Conservation (phyloP, 768 basidiomycete genomes). For the Trametes cingulata region DNA sequence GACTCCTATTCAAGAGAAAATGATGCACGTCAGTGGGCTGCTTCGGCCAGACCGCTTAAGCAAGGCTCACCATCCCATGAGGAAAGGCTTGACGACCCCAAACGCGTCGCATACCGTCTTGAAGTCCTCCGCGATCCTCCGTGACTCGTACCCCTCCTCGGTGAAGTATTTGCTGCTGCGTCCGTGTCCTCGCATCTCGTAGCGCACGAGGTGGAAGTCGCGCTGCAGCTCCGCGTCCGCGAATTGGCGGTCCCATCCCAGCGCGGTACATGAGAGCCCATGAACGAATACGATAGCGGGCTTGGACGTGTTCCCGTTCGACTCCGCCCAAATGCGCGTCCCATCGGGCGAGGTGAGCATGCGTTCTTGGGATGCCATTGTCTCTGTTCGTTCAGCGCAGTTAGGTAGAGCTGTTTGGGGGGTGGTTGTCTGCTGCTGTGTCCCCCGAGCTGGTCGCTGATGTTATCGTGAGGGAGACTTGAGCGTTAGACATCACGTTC, state of each 20-base stretch:
- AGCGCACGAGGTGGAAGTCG: conserved; percentile 34
- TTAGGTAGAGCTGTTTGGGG: no score
- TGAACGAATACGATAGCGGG: conserved; percentile 44
- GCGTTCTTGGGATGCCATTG: not conserved
- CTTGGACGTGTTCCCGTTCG: conserved; percentile 39
- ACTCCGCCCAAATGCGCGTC: conserved; percentile 41
- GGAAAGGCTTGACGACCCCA: conserved; percentile 24
- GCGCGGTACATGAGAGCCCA: conserved; percentile 39
- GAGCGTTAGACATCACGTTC: no score
- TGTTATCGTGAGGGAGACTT: not conserved
- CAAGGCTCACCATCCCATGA: conserved; percentile 27
- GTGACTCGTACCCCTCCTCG: conserved; percentile 25
- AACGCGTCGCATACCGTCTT: conserved; percentile 30
- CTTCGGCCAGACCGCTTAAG: not conserved
- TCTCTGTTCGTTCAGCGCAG: no score
- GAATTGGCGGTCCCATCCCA: conserved; percentile 42
- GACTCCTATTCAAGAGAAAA: conserved; percentile 14
- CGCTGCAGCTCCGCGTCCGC: conserved; percentile 32
- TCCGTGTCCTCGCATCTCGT: conserved; percentile 36
- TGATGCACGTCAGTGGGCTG: not conserved
- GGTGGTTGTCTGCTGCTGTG: no score
- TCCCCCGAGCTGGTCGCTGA: not conserved
- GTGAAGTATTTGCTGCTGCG: conserved; percentile 29
- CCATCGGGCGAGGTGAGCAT: conserved; percentile 41
- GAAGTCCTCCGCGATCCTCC: conserved; percentile 33